Evolutionary conservation across 2,329 filamentous ascomycete species (phyloP), one percentile per base, ranked within the genome.

Genomic region (Amesomyces nigricolor): DNA sequence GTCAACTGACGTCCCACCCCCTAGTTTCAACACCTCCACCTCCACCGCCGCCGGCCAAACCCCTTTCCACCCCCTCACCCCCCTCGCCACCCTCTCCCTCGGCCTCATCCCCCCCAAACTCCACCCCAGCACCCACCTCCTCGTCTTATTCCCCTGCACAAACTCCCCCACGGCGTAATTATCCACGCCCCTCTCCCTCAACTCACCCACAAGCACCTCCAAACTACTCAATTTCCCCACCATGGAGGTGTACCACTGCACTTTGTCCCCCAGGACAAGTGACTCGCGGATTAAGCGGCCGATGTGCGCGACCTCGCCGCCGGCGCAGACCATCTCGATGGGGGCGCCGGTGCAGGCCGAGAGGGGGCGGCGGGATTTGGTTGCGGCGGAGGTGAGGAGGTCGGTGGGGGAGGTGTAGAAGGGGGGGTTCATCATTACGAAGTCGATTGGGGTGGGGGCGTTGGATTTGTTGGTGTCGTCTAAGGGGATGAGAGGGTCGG

Each of bases 241-340:
- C 89, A 97, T 95, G 52, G 85, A 85, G 1, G 87, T 94, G 70
- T 94, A 97, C 94, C 94, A 99, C 58, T 82, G 80, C 0, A 95
- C 83, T 9, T 78, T 76, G 0, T 79, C 74, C 16, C 75, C 73
- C 1, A 68, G 53, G 0, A 53, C 47, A 17, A 66, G 55, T 0
- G 67, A 70, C 60, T 71, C 67, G 2, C 59, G 52, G 30, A 69
- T 39, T 43, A 70, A 95, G 66, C 94, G 83, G 64, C 91, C 90
- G 68, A 97, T 95, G 74, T 92, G 96, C 70, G 96, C 87, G 53
- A 95, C 83, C 78, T 96, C 89, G 59, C 80, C 77, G 22, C 82
- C 81, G 51, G 78, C 66, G 2, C 82, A 89, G 1, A 97, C 85
- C 92, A 97, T 96, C 70, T 99, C 94, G 1, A 85, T 77, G 0